Evolutionary conservation across 169 alveolate species (phyloP), one percentile per base, ranked within the genome.

Genomic region (Cyclospora cayetanensis): DNA sequence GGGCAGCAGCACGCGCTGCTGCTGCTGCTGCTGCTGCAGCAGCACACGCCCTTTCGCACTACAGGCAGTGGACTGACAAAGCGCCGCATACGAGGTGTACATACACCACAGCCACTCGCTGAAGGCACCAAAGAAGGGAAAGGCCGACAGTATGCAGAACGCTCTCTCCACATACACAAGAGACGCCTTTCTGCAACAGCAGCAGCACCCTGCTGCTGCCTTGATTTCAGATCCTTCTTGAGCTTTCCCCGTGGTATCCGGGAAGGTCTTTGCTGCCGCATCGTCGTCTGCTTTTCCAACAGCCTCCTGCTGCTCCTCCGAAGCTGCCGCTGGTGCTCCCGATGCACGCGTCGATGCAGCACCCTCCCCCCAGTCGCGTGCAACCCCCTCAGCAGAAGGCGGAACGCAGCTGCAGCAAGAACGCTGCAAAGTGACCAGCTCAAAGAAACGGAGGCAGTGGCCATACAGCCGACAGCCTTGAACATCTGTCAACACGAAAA

Each of bases 141-240:
- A 42, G 46, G 41, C 86, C 27, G 86, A 76, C 65, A 76, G 18
- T n/a, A 76, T 35, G 68, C 86, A 76, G 31, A 76, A 76, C 65
- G 86, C 86, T 55, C 86, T 76, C 68, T 76, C 86, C 86, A 76
- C 86, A 46, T 76, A 76, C 25, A 55, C 60, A 41, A 76, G 86
- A n/a, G 86, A 43, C 18, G 86, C 68, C 42, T 76, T 55, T 43
- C 86, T 27, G 68, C 68, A 1, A 55, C 86, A 42, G 68, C 66
- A 27, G 34, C 35, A 53, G 0, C 63, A 4, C 11, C 29, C 35
- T 41, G 86, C 68, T 25, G 42, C 43, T 42, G 65, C 86, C 29
- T 39, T 76, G 60, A 41, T 12, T 43, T 39, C 68, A n/a, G 29
- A 37, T 0, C 15, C 1, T 74, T 41, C 85, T 52, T 74, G 66